Evolutionary conservation across 179 eudicot genomes (phyloP).

Genomic region (Heliamphora pulchella): DNA sequence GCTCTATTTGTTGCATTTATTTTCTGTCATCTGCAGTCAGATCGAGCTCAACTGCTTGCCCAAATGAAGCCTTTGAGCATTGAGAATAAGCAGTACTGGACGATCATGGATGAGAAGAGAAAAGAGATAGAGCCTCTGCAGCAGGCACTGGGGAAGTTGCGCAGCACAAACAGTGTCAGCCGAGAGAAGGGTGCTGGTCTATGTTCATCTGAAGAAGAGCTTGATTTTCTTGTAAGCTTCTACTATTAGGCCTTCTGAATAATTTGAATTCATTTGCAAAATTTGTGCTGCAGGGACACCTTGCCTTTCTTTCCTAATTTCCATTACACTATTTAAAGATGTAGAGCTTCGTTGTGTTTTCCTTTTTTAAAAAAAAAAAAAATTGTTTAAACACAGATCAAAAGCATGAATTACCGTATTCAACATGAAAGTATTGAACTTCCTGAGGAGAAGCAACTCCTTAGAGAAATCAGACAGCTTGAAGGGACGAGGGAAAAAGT

Average conservation of each 20-base stretch:
- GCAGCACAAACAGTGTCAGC: constrained; percentile 33
- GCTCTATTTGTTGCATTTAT: neutral
- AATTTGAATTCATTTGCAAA: neutral
- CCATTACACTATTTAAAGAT: neutral
- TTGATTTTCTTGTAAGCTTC: constrained; percentile 49
- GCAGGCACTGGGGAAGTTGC: constrained; percentile 65
- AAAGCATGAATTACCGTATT: constrained; percentile 66
- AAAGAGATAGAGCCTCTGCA: constrained; percentile 69
- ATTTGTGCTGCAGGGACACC: neutral
- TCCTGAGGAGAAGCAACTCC: constrained; percentile 79
- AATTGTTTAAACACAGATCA: constrained; percentile 43
- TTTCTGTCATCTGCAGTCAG: constrained; percentile 40
- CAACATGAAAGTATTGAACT: constrained; percentile 78
- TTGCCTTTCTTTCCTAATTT: neutral
- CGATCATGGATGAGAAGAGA: constrained; percentile 53
- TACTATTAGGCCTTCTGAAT: neutral
- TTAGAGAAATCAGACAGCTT: constrained; percentile 71
- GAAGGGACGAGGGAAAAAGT: constrained; percentile 86
- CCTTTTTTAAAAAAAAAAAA: neutral
- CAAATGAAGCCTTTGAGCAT: constrained; percentile 38
- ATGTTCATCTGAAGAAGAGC: constrained; percentile 78
- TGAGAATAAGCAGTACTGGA: constrained; percentile 45
- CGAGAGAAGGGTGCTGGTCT: constrained; percentile 50
- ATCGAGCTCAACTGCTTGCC: constrained; percentile 33
- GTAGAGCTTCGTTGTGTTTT: neutral